These are phyloP conservation scores for Metschnikowia henanensis DNA, from an alignment of 805 yeast species.

Conservation along the genomic window DNA sequence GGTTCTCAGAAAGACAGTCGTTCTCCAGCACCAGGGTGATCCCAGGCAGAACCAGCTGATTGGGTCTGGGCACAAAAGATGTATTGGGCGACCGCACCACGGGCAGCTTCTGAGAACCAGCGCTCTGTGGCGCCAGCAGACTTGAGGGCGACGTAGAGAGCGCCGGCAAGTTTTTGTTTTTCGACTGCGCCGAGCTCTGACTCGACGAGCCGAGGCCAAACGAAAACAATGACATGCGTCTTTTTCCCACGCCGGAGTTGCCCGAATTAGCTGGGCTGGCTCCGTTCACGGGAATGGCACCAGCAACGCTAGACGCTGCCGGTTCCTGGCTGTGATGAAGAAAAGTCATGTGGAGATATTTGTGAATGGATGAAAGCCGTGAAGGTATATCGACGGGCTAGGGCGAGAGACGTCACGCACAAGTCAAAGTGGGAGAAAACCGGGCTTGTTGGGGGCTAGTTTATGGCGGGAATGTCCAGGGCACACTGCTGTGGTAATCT, in stretches of 20 bases:
- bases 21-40: slow-evolving; percentile 17
- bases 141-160: slow-evolving; percentile 16
- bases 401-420: background rate
- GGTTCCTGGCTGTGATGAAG: slow-evolving; percentile 2
- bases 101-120: slow-evolving; percentile 2
- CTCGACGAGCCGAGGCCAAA: slow-evolving; percentile 18
- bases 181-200: slow-evolving; percentile 9
- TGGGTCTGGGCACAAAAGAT: background rate
- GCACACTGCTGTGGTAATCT: background rate
- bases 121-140: background rate
- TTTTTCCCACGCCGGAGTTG: slow-evolving; percentile 11
- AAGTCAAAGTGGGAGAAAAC: background rate
- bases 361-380: background rate
- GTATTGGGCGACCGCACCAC: slow-evolving; percentile 8
- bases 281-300: background rate
- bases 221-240: slow-evolving; percentile 27
- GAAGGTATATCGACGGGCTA: background rate
- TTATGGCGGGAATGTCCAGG: background rate
- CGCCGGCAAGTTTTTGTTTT: slow-evolving; percentile 12
- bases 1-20: slow-evolving; percentile 18
- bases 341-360: slow-evolving; percentile 5
- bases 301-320: background rate
- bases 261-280: background rate
- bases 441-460: background rate
- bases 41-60: slow-evolving; percentile 15